phyloP scores from a whole-genome alignment of 805 yeast genomes.

The Candida gorgasii region DNA sequence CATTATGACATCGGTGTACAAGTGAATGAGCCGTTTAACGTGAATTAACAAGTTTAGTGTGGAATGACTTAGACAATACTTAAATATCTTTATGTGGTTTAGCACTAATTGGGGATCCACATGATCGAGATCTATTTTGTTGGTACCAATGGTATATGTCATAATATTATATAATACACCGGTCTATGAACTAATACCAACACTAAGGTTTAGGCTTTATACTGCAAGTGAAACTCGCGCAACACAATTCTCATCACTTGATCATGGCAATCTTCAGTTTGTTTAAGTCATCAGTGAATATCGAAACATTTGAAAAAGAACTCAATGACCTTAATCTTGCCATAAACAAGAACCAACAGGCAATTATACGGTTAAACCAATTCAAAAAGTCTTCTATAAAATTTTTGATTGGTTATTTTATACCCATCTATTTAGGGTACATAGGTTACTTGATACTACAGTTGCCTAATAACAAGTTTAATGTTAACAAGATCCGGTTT shows the following conservation, averaged over 20 bases:
- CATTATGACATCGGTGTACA: constrained; percentile 38
- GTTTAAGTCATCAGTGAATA: constrained; percentile 29
- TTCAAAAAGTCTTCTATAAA: constrained; percentile 14
- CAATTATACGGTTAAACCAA: constrained; percentile 23
- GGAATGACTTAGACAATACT: constrained; percentile 34
- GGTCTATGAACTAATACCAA: background rate
- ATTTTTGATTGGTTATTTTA: constrained; percentile 18
- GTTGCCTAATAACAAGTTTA: constrained; percentile 12
- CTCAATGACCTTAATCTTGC: constrained; percentile 28
- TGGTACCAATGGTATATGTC: constrained; percentile 43
- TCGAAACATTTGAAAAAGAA: constrained; percentile 35
- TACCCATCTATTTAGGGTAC: constrained; percentile 23
- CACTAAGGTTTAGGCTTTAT: background rate
- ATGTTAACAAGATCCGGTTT: constrained; percentile 21
- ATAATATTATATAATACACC: constrained; percentile 15
- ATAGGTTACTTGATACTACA: constrained; percentile 20
- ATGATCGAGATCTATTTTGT: constrained; percentile 25
- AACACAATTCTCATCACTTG: constrained; percentile 1
- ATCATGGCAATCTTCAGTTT: constrained; percentile 20
- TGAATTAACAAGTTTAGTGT: constrained; percentile 26
- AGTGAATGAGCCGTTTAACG: constrained; percentile 34
- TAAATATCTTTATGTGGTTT: constrained; percentile 31
- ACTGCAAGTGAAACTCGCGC: background rate
- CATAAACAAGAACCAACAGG: constrained; percentile 27
- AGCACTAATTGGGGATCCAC: constrained; percentile 28